Evolutionary conservation across 106 monocot genomes (phyloP).

Genomic region (Acorus gramineus): DNA sequence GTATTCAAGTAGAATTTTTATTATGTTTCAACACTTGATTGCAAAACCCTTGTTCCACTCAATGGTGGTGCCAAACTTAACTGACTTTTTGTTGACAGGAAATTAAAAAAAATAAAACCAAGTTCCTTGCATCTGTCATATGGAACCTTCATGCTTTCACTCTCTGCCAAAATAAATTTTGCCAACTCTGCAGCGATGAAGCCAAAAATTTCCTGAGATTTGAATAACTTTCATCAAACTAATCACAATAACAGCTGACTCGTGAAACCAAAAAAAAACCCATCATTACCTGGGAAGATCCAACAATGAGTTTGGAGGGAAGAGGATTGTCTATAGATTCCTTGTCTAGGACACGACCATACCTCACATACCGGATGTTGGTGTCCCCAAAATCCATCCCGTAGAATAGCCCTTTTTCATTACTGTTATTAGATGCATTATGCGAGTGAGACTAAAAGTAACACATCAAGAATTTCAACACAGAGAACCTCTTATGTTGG

Average conservation of each 20-base stretch:
- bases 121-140: conserved; percentile 7
- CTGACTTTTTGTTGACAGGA: conserved; percentile 9
- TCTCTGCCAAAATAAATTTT: conserved; percentile 8
- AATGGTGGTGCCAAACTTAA: too few species aligned
- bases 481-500: too few species aligned
- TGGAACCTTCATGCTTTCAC: conserved; percentile 4
- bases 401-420: conserved; percentile 26
- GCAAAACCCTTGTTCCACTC: too few species aligned
- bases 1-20: too few species aligned
- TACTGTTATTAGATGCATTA: too few species aligned
- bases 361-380: conserved; percentile 20
- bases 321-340: conserved; percentile 24
- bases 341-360: conserved; percentile 13
- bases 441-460: too few species aligned
- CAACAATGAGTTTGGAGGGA: conserved; percentile 26
- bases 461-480: too few species aligned
- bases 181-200: conserved; percentile 18
- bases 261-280: not conserved
- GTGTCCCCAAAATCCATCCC: conserved; percentile 31
- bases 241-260: not conserved
- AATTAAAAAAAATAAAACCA: conserved; percentile 17
- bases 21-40: too few species aligned
- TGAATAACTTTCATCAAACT: not conserved
- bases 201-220: conserved; percentile 22
- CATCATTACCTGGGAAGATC: conserved; percentile 16